Percentiles rank a stretch among this genome's conserved stretches.
These are phyloP conservation scores for Jatropha multifida DNA, from an alignment of 441 rosid species.

Conservation along the genomic window DNA sequence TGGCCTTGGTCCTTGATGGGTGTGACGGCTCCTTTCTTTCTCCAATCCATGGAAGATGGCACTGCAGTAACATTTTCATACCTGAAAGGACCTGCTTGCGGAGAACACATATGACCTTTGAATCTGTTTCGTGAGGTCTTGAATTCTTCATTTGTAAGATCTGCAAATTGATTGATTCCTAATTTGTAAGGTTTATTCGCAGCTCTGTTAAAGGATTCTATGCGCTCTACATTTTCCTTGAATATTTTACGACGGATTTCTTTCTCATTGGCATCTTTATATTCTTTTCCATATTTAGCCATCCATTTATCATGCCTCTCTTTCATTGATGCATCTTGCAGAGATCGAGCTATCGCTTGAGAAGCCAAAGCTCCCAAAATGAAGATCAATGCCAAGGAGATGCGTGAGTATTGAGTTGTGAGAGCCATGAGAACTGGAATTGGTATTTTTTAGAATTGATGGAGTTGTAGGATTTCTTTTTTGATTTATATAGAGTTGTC, in stretches of 20 bases:
- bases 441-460: background rate
- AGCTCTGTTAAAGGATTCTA: conserved; percentile 47
- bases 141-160: conserved; percentile 58
- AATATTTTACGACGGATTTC: conserved; percentile 49
- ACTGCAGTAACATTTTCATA: conserved; percentile 14
- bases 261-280: conserved; percentile 42
- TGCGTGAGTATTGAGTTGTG: background rate
- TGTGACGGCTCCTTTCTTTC: conserved; percentile 63
- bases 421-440: conserved; percentile 3
- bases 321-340: conserved; percentile 11
- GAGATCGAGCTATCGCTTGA: background rate
- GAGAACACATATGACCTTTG: conserved; percentile 6
- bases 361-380: conserved; percentile 19
- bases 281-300: conserved; percentile 28
- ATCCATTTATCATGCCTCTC: conserved; percentile 53
- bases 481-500: background rate
- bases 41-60: conserved; percentile 54
- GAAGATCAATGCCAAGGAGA: conserved; percentile 2
- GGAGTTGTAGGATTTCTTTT: background rate
- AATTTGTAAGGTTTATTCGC: conserved; percentile 48
- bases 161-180: conserved; percentile 29
- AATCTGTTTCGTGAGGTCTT: conserved; percentile 19
- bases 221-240: conserved; percentile 40
- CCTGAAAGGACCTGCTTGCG: conserved; percentile 10
- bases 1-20: conserved; percentile 60